A percentile compares a stretch with the other conserved stretches of the same genome.
These are phyloP conservation scores for Candida oleophila DNA, from an alignment of 805 yeast genomes.

Conservation along the genomic window DNA sequence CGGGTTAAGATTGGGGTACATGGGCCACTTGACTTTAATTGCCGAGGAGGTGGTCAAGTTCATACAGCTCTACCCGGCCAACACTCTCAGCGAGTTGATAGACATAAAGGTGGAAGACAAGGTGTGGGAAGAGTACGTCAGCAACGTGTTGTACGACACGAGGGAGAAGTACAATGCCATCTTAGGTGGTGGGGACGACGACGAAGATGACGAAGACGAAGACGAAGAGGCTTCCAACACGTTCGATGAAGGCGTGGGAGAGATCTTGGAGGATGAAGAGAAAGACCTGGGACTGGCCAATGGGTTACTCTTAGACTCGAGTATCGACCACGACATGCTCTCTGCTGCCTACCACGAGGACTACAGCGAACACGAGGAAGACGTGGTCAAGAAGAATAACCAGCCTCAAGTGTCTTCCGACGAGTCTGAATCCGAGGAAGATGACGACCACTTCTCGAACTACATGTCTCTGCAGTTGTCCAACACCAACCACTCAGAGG, in stretches of 20 bases:
- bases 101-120: conserved; percentile 38
- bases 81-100: conserved; percentile 35
- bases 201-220: conserved; percentile 39
- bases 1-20: conserved; percentile 81
- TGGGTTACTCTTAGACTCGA: conserved; percentile 29
- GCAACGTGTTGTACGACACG: conserved; percentile 78
- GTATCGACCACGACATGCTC: conserved; percentile 26
- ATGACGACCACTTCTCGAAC: conserved; percentile 60
- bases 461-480: conserved; percentile 76
- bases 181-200: conserved; percentile 73
- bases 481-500: conserved; percentile 29
- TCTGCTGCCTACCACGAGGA: conserved; percentile 26
- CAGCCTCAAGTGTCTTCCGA: conserved; percentile 21
- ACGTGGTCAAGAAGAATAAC: conserved; percentile 26
- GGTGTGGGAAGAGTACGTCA: conserved; percentile 81
- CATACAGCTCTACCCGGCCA: conserved; percentile 41
- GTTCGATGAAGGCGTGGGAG: conserved; percentile 37
- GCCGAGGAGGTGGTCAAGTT: conserved; percentile 97
- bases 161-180: conserved; percentile 93
- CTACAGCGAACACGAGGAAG: conserved; percentile 31
- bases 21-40: conserved; percentile 93
- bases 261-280: conserved; percentile 35
- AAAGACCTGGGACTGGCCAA: background rate
- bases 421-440: conserved; percentile 39
- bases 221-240: conserved; percentile 24